Base-by-base conservation (phyloP, 2,329 filamentous ascomycete species). In the Pestalotiopsis sp. region DNA sequence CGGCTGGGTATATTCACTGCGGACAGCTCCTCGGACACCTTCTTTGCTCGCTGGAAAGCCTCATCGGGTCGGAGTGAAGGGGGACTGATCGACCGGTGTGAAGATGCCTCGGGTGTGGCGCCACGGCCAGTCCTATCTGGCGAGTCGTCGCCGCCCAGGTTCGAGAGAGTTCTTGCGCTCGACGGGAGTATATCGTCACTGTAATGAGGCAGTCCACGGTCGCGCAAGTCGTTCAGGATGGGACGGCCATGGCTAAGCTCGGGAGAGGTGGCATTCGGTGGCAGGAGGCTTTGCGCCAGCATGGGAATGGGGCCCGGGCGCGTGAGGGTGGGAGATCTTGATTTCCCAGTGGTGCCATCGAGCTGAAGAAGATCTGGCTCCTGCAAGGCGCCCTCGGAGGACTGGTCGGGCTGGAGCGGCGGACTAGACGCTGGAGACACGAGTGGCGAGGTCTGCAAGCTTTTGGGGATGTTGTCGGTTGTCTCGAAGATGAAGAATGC, bases 401-500 rank as follows among this genome's bases (percentile, higher is more conserved):
- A 81, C n/a, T 78, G 72, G 71, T 88, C 80, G 3, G 85, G 78
- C 20, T 84, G 80, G 56, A 92, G 83, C n/a, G 90, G 88, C 23
- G 96, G 96, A 77, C 95, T 98, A 66, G 89, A 88, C n/a, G 90
- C 92, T 4, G 96, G 96, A 27, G 95, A 98, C 65, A 97, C 93
- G 66, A 98, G 85, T 41, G 96, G 96, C 62, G 95, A 98, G 1
- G 96, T 99, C 82, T 98, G 96, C 77, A 98, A 84, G 68, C 92
- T 93, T 79, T 93, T 92, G n/a, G 96, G 96, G 69, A 99, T 96
- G 75, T 90, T 92, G 74, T 95, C 93, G 66, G 91, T 92, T 9
- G 96, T 99, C 83, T 98, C 94, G 77, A 99, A 98, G 72, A 99
- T 94, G 81, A 99, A 99, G 83, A 99, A 99, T 31, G 96, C 96